Evolutionary conservation across 495 filamentous ascomycete genomes (phyloP).

Genomic region (Stereocaulon alpinum): DNA sequence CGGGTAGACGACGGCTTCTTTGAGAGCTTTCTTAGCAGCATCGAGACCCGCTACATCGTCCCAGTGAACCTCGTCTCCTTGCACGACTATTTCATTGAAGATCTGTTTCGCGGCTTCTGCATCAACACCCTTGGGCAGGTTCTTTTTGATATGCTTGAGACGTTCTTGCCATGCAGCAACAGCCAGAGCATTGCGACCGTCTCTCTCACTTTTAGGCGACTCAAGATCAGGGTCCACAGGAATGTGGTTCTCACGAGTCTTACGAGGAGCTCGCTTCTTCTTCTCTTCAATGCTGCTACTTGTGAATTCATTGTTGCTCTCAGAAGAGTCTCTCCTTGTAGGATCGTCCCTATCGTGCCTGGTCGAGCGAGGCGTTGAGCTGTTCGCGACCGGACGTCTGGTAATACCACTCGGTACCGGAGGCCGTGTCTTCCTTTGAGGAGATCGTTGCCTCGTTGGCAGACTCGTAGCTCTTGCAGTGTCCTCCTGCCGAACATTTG

Average conservation of each 20-base stretch:
- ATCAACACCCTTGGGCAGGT: slow-evolving; percentile 72
- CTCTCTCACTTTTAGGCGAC: slow-evolving; percentile 37
- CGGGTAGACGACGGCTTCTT: slow-evolving; percentile 95
- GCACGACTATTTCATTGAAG: slow-evolving; percentile 89
- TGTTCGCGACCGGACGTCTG: slow-evolving; percentile 24
- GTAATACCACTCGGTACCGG: slow-evolving; percentile 7
- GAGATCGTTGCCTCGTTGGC: slow-evolving; percentile 21
- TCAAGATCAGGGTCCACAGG: slow-evolving; percentile 15
- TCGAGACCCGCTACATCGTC: slow-evolving; percentile 87
- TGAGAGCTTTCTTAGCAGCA: slow-evolving; percentile 80
- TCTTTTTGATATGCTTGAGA: slow-evolving; percentile 56
- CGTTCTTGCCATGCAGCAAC: slow-evolving; percentile 37
- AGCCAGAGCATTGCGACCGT: slow-evolving; percentile 29
- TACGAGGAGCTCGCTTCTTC: slow-evolving; percentile 22
- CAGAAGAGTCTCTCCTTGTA: slow-evolving; percentile 26
- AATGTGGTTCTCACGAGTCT: slow-evolving; percentile 17
- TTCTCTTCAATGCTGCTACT: slow-evolving; percentile 29
- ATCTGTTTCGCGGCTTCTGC: slow-evolving; percentile 76
- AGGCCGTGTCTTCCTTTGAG: slow-evolving; percentile 14
- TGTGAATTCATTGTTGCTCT: slow-evolving; percentile 30
- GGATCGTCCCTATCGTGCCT: slow-evolving; percentile 17
- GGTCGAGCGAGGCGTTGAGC: slow-evolving; percentile 24
- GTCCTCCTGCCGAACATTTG: slow-evolving; percentile 13
- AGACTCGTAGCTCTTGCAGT: slow-evolving; percentile 11
- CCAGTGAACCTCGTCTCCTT: slow-evolving; percentile 94